Evolutionary conservation across 2,329 filamentous ascomycete genomes (phyloP), one percentile per base, ranked within the genome.

Genomic region (Ceratocystis papillata): DNA sequence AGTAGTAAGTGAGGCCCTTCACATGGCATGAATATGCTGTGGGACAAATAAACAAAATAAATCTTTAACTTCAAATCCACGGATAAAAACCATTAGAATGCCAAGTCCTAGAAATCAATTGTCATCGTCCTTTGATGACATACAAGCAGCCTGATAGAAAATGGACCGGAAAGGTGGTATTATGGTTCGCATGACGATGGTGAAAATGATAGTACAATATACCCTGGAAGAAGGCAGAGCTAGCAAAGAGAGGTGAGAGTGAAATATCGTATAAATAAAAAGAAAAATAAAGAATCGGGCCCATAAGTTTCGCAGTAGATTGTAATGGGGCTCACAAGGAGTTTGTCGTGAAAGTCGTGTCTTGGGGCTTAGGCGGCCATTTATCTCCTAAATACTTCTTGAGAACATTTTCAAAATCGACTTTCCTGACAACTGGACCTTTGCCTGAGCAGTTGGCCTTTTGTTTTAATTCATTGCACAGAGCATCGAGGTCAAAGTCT

Each of bases 361-460:
- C 55, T 25, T 33, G 2, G 12, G 5, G 28, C 30, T 59, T 59
- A 15, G 55, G 55, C 30, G 55, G 55, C 55, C 65, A 69, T 25
- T 77, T 74, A 68, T 77, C 76, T 71, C 81, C 79, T 70, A 85
- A 79, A 70, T 85, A 86, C 73, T 85, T 85, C 68, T 79, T 82
- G 77, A 93, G 81, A 64, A 91, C 88, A 50, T 81, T 83, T 73
- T 96, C 88, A 71, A 97, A 96, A 72, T 97, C 92, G 65, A 85
- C 84, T 77, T 96, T 87, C 69, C 91, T 87, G 28, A 99, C 89
- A 20, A 96, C 90, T 12, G 95, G 90, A 17, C 94, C 93, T 20
- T 82, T 87, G 70, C 96, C 89, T 0, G 91, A 96, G 75, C 94
- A 99, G 73, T 93, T 94, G 67, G 94, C 94, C 78, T 99, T 99